Base-by-base conservation (phyloP, 2,329 filamentous ascomycete genomes). In the Blastomyces parvus region DNA sequence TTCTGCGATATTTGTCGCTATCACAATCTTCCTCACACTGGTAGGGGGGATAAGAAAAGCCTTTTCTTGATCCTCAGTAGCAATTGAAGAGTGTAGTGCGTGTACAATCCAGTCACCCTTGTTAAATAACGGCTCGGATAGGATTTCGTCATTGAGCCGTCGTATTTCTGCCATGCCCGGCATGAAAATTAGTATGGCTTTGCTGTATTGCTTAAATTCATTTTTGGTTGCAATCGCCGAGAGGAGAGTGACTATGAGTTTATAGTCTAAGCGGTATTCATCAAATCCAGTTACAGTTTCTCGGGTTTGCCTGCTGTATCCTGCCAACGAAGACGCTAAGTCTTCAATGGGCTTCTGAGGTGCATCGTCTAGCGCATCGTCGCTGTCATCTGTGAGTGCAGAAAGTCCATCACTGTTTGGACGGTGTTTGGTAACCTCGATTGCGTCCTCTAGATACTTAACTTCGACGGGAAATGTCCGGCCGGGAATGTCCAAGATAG, bases 1-100 rank as follows among this genome's bases (percentile, higher is more conserved):
- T 75, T 99, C 94, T 4, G 94, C 94, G 74, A 99, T 99, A 72
- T 99, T 99, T 17, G 94, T 99, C 1, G 94, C 92, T 62, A 99
- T 83, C 1, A 99, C 93, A 67, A 99, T 94, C 78, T 99, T 99
- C 66, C 92, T 85, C 63, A 86, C 82, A 0, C 93, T 93, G 2
- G 82, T 82, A 0, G 92, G 91, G 6, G 94, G 94, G 0, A 96
- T 78, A 6, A 90, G 80, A 73, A 99, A 99, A 0, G 94, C 94
- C 42, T 89, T 87, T 75, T 99, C 93, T 73, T 99, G 94, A 65
- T 99, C 94, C 70, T 97, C 93, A 57, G 89, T 97, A 13, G 93
- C 91, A 69, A 99, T 97, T 0, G 89, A 91, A 0, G 94, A 97
- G 73, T 99, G 94, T 44, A 99, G 81, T 14, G 91, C 89, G 73